phyloP scores from a whole-genome alignment of 768 basidiomycete genomes.

The Tricholoma matsutake region DNA sequence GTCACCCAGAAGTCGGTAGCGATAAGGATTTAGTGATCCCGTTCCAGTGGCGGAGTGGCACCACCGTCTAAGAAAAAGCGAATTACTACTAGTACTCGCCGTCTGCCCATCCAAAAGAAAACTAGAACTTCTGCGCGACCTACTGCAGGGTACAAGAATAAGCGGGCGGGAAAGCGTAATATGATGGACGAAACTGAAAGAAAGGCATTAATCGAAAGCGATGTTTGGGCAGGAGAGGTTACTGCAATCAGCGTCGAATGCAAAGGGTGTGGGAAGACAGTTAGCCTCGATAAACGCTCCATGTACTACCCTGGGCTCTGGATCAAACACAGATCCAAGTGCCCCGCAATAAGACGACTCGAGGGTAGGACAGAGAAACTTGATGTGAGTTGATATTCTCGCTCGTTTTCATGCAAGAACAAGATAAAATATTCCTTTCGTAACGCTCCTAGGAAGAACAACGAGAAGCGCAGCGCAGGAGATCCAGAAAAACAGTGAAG shows the following conservation, averaged over 20 bases:
- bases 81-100: neutral
- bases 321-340: conserved; percentile 6
- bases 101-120: neutral
- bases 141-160: neutral
- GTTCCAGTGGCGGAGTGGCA: neutral
- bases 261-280: conserved; percentile 4
- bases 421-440: neutral
- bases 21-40: neutral
- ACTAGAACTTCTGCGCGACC: neutral
- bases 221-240: conserved; percentile 1
- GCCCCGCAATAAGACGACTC: conserved; percentile 1
- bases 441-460: neutral
- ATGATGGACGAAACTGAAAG: conserved; percentile 5
- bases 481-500: neutral
- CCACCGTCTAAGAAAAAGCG: neutral
- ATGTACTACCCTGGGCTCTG: conserved; percentile 8
- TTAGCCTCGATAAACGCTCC: conserved; percentile 6
- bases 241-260: conserved; percentile 1
- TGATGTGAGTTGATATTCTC: neutral
- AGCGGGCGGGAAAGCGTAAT: neutral
- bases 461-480: neutral
- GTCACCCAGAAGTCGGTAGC: neutral
- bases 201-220: conserved; percentile 1
- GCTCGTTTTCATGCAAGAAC: neutral
- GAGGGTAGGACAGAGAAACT: neutral